Evolutionary conservation across 305 asterid genomes (phyloP).

Genomic region (Stenogyne calaminthoides): DNA sequence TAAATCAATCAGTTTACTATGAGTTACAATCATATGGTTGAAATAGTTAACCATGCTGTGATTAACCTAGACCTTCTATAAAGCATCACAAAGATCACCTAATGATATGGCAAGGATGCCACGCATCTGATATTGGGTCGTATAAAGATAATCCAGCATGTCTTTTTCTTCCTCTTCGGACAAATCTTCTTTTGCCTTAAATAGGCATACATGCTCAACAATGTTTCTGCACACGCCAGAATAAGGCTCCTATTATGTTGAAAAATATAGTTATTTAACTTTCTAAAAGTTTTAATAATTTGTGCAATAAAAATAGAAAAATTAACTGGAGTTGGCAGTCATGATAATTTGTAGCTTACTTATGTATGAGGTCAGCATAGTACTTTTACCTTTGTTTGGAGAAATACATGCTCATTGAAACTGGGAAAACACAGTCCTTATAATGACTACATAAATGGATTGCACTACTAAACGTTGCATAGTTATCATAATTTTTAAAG

Average conservation of each 20-base stretch:
- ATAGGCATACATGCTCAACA: conserved; percentile 71
- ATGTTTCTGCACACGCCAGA: conserved; percentile 51
- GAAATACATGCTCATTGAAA: neutral
- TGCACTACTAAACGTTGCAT: neutral
- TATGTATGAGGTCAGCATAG: neutral
- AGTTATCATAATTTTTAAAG: neutral
- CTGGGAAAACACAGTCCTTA: neutral
- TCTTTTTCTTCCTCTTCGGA: conserved; percentile 66
- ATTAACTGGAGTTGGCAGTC: neutral
- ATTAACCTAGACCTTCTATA: neutral
- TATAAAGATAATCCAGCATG: conserved; percentile 81
- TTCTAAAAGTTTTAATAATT: neutral
- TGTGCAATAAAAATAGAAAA: neutral
- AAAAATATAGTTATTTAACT: neutral
- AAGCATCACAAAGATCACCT: conserved; percentile 48
- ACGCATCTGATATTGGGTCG: conserved; percentile 81
- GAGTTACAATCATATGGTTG: conserved; percentile 8
- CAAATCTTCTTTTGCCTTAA: conserved; percentile 69
- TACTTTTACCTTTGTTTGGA: conserved; percentile 8
- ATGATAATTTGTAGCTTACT: neutral
- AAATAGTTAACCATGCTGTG: neutral
- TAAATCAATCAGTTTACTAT: neutral
- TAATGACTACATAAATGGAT: conserved; percentile 3
- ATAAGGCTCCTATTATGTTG: conserved; percentile 6
- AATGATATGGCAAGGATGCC: conserved; percentile 77